These are phyloP conservation scores for Naganishia cerealis DNA, from an alignment of 1,284 basidiomycete species.

Conservation along the genomic window DNA sequence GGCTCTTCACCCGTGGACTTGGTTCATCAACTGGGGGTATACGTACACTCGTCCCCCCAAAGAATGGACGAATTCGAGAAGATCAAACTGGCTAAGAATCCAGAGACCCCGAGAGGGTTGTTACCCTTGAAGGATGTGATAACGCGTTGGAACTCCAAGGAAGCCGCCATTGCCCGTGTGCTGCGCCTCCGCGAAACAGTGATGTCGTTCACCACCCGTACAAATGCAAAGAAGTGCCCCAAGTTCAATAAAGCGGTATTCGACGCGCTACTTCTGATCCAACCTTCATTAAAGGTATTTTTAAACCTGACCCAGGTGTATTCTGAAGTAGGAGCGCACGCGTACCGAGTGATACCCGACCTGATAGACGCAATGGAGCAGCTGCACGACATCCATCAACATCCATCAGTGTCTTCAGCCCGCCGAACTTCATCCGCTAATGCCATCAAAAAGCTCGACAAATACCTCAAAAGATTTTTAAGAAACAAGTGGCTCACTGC, in stretches of 20 bases:
- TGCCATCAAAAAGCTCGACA: neutral
- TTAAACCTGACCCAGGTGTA: neutral
- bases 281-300: neutral
- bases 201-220: neutral
- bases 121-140: slow-evolving; percentile 13
- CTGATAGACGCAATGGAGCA: neutral
- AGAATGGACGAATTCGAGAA: neutral
- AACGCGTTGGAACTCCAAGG: slow-evolving; percentile 14
- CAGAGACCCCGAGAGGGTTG: neutral
- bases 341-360: neutral
- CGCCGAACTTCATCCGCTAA: neutral
- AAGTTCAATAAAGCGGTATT: neutral
- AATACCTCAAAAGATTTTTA: neutral
- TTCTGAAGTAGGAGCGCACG: neutral
- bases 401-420: neutral
- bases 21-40: slow-evolving; percentile 2
- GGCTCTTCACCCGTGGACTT: neutral
- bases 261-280: neutral
- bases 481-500: neutral
- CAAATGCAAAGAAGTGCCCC: neutral
- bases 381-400: neutral
- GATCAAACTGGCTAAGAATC: neutral
- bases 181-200: neutral
- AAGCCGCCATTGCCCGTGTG: neutral
- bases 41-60: neutral